Evolutionary conservation across 495 filamentous ascomycete genomes (phyloP).

Genomic region (Hypoxylon fragiforme): DNA sequence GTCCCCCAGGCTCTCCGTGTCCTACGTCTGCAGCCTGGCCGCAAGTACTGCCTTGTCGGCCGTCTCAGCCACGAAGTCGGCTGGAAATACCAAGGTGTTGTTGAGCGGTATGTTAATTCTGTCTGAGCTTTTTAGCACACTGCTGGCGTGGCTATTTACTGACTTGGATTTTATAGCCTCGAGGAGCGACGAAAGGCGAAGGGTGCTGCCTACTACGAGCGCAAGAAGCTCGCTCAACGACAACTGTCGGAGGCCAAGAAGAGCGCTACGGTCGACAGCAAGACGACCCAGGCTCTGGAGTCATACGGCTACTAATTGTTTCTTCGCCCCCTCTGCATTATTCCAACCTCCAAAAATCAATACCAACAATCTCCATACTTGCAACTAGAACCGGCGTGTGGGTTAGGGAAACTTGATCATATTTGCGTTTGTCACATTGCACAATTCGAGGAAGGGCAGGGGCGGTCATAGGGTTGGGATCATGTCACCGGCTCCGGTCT

Average conservation of each 20-base stretch:
- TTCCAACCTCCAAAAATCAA: conserved; percentile 38
- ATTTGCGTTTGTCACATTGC: conserved; percentile 39
- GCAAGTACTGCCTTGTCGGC: conserved; percentile 99
- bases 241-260: conserved; percentile 89
- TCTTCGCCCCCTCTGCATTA: conserved; percentile 32
- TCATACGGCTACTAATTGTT: conserved; percentile 57
- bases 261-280: conserved; percentile 80
- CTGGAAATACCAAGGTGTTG: conserved; percentile 99
- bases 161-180: conserved; percentile 64
- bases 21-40: conserved; percentile 91
- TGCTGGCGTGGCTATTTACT: conserved; percentile 35
- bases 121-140: not conserved
- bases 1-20: conserved; percentile 97
- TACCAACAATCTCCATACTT: conserved; percentile 36
- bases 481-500: conserved; percentile 39
- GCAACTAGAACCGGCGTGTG: conserved; percentile 42
- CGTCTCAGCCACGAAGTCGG: conserved; percentile 97
- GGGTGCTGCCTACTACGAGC: conserved; percentile 97
- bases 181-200: conserved; percentile 99
- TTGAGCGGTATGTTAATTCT: conserved; percentile 76
- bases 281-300: conserved; percentile 58
- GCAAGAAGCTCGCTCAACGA: conserved; percentile 93
- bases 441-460: conserved; percentile 38
- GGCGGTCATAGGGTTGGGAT: conserved; percentile 36
- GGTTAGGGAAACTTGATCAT: conserved; percentile 42